Conservation (phyloP, 306 rosid genomes). For the Styphnolobium japonicum region DNA sequence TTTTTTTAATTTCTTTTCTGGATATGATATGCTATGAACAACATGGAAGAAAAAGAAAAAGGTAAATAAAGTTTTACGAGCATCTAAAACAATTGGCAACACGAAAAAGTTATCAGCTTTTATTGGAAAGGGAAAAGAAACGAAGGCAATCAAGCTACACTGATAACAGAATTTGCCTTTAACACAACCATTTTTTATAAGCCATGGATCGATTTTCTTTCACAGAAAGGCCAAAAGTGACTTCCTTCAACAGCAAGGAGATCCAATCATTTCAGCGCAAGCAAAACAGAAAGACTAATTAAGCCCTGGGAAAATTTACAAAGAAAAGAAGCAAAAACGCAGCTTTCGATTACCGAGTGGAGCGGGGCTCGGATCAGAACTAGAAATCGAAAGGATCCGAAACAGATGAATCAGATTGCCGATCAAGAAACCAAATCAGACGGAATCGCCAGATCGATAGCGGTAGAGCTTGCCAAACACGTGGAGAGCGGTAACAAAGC, state of each 20-base stretch:
- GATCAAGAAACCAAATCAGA: constrained; percentile 25
- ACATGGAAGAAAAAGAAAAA: too few species aligned
- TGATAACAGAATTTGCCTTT: not conserved
- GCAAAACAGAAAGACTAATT: constrained; percentile 9
- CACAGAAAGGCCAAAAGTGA: constrained; percentile 9
- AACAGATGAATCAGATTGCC: not conserved
- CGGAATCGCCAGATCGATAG: constrained; percentile 23
- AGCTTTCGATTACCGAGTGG: not conserved
- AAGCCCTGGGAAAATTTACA: constrained; percentile 33
- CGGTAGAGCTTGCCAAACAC: constrained; percentile 58
- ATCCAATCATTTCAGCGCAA: constrained; percentile 20
- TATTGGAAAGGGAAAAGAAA: too few species aligned
- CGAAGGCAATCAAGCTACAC: not conserved
- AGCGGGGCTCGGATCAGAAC: not conserved
- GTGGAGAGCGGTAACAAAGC: constrained; percentile 67
- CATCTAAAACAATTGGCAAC: too few species aligned
- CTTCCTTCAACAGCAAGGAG: constrained; percentile 21
- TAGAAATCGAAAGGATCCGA: not conserved
- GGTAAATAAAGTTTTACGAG: too few species aligned
- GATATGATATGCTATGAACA: too few species aligned
- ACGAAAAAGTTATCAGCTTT: too few species aligned
- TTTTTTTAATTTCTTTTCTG: too few species aligned
- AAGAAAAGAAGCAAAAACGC: not conserved
- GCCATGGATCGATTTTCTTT: constrained; percentile 11
- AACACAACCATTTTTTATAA: not conserved